phyloP scores from a whole-genome alignment of 2,329 filamentous ascomycete species.

The Beauveria sp. region DNA sequence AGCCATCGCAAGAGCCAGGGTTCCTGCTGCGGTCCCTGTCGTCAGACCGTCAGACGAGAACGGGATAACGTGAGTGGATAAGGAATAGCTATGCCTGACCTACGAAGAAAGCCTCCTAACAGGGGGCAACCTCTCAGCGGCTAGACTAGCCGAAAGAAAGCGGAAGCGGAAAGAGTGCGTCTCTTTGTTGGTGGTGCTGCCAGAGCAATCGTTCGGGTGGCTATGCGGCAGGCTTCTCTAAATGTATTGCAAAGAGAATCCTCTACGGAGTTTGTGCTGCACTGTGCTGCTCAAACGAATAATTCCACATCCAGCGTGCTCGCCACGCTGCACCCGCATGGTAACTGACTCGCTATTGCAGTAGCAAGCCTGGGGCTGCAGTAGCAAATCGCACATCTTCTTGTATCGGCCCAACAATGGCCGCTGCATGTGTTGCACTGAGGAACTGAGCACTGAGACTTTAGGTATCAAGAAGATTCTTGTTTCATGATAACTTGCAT shows the following conservation, averaged over 20 bases:
- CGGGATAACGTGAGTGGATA: background rate
- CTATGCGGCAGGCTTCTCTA: too few species aligned
- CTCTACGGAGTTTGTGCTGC: too few species aligned
- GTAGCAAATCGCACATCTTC: background rate
- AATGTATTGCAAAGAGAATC: too few species aligned
- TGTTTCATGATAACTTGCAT: background rate
- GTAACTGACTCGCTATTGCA: slow-evolving; percentile 4
- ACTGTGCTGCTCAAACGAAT: background rate
- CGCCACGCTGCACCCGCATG: background rate
- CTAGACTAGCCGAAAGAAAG: too few species aligned
- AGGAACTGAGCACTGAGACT: background rate
- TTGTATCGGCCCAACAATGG: background rate
- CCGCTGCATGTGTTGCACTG: background rate
- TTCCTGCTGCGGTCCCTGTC: background rate
- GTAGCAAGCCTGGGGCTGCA: background rate
- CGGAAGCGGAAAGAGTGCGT: too few species aligned
- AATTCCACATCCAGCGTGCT: background rate
- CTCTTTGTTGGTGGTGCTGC: too few species aligned
- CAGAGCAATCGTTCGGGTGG: too few species aligned
- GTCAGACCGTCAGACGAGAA: background rate
- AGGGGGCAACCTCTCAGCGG: background rate
- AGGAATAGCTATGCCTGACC: background rate
- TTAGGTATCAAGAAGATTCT: background rate
- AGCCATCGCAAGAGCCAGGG: slow-evolving; percentile 3
- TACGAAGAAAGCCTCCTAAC: background rate